Conservation (phyloP, 345 rosid genomes). For the Eucalyptus erythrocorys region DNA sequence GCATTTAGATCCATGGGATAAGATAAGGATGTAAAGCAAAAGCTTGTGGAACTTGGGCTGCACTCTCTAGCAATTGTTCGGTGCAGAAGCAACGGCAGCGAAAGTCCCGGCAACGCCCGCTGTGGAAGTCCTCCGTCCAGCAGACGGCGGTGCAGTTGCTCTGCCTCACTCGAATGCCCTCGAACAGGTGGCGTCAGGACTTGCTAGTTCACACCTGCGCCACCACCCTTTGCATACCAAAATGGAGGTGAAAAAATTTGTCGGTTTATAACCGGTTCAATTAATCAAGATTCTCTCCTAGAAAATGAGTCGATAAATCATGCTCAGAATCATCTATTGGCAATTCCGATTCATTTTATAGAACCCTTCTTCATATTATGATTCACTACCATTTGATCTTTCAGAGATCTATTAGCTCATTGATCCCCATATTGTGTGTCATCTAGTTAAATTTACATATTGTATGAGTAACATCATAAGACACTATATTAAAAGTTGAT, state of each 20-base stretch:
- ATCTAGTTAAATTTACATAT: too few relatives aligned
- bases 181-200: conserved; percentile 16
- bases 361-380: neutral
- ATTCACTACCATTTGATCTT: too few relatives aligned
- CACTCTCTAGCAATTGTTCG: conserved; percentile 8
- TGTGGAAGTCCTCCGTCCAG: conserved; percentile 32
- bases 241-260: neutral
- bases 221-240: neutral
- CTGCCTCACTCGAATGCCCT: too few relatives aligned
- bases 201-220: conserved; percentile 24
- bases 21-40: too few relatives aligned
- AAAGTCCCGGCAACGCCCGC: conserved; percentile 35
- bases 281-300: neutral
- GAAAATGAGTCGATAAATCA: neutral
- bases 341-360: neutral
- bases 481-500: too few relatives aligned
- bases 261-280: too few relatives aligned
- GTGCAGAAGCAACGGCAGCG: conserved; percentile 53
- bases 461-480: too few relatives aligned
- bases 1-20: too few relatives aligned
- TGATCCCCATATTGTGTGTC: too few relatives aligned
- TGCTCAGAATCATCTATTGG: neutral
- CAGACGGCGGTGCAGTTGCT: conserved; percentile 3
- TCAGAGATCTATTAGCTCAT: too few relatives aligned
- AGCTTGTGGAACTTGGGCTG: too few relatives aligned